Evolutionary conservation across 768 basidiomycete species (phyloP), one percentile per base, ranked within the genome.

Genomic region (Rhizopogon vesiculosus): DNA sequence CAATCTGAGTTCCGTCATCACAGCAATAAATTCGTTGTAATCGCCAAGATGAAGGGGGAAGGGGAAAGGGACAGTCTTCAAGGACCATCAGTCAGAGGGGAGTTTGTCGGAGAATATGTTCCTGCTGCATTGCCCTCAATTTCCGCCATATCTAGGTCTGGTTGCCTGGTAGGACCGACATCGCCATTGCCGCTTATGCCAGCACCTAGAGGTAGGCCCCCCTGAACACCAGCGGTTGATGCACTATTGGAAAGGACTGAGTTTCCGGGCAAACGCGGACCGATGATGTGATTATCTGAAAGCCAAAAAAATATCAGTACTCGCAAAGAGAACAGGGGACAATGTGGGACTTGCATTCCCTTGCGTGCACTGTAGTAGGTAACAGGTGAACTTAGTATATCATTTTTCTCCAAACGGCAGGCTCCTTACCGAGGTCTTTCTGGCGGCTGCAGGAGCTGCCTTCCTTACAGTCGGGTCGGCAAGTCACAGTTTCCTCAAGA

Each of bases 401-500:
- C 7, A 43, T 54, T n/a, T 51, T 38, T 33, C 33, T 49, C n/a
- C 35, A 40, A 46, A 25, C 39, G 22, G 41, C 46, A 51, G 15
- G 1, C 18, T 39, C 69, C 84, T 61, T 66, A 88, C 89, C 79
- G 40, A 82, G 78, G 59, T 90, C 84, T 64, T 78, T 83, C 67
- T 91, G 89, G 54, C 74, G 78, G 39, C 62, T 61, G 64, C 90
- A 93, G 12, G 58, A 65, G 29, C 65, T 70, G n/a, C 86, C 87
- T 7, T 87, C 78, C 9, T 77, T 77, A 60, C 90, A 93, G 62
- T 92, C 86, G 33, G 80, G 81, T 40, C 88, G 76, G n/a, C 69
- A 77, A 61, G 77, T 66, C n/a, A 89, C 66, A 43, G 64, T 66
- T 45, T 77, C 77, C 42, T 84, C 84, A 51, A 87, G 67, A 59